Base-by-base conservation (phyloP, 148 eudicot genomes). In the Vaccinium darrowii region DNA sequence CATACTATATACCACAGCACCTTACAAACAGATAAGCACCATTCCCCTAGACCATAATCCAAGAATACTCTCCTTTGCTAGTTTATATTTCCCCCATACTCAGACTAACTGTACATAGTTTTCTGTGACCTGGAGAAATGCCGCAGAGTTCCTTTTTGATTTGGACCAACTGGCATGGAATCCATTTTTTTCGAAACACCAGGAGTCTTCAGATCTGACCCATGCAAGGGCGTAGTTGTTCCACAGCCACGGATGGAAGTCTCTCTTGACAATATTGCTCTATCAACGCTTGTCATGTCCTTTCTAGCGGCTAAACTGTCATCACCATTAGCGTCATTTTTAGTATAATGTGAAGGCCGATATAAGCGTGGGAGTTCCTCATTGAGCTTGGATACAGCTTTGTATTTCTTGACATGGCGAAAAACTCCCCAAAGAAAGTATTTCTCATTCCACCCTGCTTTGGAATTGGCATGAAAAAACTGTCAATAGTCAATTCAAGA, bases 341-440 rank as follows among this genome's bases (percentile, higher is more conserved):
- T 15, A 9, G 27, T 39, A 69, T 50, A 60, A 58, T n/a, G 16
- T 30, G 49, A 33, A 30, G 76, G 11, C n/a, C 1, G 78, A n/a
- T 12, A 18, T 18, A 60, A 25, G 1, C 4, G 25, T 18, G 84
- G 84, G 23, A 30, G 43, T 81, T 81, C 60, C 73, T 50, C 74
- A 25, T 49, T 69, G 39, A 75, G 80, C 60, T 80, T 27, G 49
- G 11, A 14, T 16, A 62, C 54, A 82, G 25, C 63, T 65, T 76
- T 53, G 18, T 36, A 13, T 43, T 82, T 82, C 71, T 78, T 54
- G 27, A 69, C 23, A 25, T 60, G 52, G 6, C 73, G 87, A 25
- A 90, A 86, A 47, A 91, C 9, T 51, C 91, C 92, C 91, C 92
- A 90, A 73, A 89, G 84, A 78, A 89, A 91, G 63, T 75, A 75